phyloP scores from a whole-genome alignment of 163 green algal species.

The Smithsoniella earleae region DNA sequence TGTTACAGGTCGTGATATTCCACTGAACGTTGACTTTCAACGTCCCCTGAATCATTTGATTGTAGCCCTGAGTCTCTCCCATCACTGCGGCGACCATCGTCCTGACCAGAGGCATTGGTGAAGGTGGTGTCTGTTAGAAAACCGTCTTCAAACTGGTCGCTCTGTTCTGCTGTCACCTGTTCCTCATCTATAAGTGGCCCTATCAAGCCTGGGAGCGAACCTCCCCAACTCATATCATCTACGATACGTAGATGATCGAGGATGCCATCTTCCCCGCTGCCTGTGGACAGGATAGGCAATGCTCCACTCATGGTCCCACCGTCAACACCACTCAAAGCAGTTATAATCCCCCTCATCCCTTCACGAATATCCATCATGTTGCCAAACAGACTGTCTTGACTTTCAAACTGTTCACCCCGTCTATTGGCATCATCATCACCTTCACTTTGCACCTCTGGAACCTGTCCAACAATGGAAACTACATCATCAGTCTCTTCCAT shows the following conservation, averaged over 20 bases:
- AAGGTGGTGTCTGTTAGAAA: not conserved
- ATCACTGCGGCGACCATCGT: too few relatives aligned
- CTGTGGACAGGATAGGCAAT: constrained; percentile 16
- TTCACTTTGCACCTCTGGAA: not conserved
- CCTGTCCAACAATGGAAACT: not conserved
- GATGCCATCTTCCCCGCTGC: not conserved
- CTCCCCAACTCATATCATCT: constrained; percentile 26
- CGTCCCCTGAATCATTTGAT: constrained; percentile 21
- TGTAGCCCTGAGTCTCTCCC: too few relatives aligned
- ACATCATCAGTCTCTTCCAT: not conserved
- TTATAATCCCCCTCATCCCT: constrained; percentile 23
- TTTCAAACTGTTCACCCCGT: not conserved
- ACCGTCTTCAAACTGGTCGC: not conserved
- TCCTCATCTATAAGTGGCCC: not conserved
- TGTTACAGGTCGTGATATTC: not conserved
- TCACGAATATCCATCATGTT: constrained; percentile 27
- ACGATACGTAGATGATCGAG: constrained; percentile 11
- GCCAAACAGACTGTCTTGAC: not conserved
- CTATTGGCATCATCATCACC: not conserved
- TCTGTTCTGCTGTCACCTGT: not conserved
- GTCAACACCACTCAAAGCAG: not conserved
- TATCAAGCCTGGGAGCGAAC: not conserved
- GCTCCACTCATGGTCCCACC: not conserved
- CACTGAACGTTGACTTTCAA: not conserved
- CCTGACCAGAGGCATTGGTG: not conserved